Base-by-base conservation (phyloP, 129 eudicot genomes). In the Flaveria brownii region DNA sequence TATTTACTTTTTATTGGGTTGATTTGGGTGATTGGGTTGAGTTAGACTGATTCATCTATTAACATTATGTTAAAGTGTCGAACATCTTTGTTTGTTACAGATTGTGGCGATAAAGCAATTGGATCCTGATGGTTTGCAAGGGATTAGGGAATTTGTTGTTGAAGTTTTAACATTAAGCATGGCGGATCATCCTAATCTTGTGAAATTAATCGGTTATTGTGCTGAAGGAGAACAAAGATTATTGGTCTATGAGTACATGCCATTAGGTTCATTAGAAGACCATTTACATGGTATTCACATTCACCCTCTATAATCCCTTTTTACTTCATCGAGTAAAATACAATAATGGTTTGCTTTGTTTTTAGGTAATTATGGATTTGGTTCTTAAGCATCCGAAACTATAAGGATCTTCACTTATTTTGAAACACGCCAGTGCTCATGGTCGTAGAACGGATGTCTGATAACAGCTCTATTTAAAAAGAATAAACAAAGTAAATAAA, bases 171-270 rank as follows among this genome's bases (percentile, higher is more conserved):
- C 97, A 17, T 79, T 93, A 76, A 80, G 96, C 78, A 77, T 64
- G 74, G 98, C 88, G 54, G 88, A 93, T 51, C 98, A 93, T 77
- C 83, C 96, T 12, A 93, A 93, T 81, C 98, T 93, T 68, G 98
- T 93, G 39, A 86, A 88, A 76, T 80, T 93, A 25, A 86, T 93
- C 74, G 98, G 98, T 33, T 93, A 80, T 80, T 93, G 98, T 79
- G 92, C 88, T 57, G 96, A 93, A 82, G 97, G 96, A 77, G 89
- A 85, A 68, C 98, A 93, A 68, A 85, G 97, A 75, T 81, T 93
- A 75, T 67, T 93, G 77, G 98, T 93, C 3, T 93, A 93, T 23
- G 98, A 93, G 83, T 93, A 73, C 88, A 93, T 93, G 98, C 90
- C 97, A 26, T 79, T 90, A 33, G 98, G 98, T 72, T 90, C 98